Percentiles rank a stretch among this genome's conserved stretches.
These are phyloP conservation scores for Hymenoscyphus albidus DNA, from an alignment of 2,329 filamentous ascomycete species.

Conservation along the genomic window DNA sequence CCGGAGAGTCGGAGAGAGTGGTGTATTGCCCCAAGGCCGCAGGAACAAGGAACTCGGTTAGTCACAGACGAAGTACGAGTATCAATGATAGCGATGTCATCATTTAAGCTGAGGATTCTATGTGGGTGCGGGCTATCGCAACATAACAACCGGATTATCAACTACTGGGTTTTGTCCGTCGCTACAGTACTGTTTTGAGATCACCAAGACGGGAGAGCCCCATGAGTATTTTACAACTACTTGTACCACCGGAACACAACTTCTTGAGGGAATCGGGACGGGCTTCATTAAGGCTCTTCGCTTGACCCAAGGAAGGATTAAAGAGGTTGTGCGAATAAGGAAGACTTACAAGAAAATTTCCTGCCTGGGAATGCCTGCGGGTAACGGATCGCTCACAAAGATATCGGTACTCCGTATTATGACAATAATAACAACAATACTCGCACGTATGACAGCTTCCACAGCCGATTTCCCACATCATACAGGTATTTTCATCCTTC, in stretches of 20 bases:
- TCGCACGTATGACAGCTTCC: too few relatives aligned
- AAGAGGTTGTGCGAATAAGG: not conserved
- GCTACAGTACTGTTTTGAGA: not conserved
- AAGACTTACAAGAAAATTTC: not conserved
- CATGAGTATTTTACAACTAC: not conserved
- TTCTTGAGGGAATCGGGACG: too few relatives aligned
- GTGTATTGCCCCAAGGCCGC: not conserved
- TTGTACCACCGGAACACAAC: not conserved
- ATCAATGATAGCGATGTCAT: not conserved
- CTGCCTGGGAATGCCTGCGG: not conserved
- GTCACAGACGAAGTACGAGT: not conserved
- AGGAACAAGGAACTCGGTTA: not conserved
- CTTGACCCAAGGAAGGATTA: not conserved
- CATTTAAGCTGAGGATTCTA: not conserved
- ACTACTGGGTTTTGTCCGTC: not conserved
- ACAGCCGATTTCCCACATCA: not conserved
- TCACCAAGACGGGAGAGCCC: not conserved
- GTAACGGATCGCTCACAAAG: not conserved
- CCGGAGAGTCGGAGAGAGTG: slow-evolving; percentile 4
- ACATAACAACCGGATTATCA: too few relatives aligned
- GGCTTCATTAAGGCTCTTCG: not conserved
- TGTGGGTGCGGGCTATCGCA: not conserved
- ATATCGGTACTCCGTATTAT: not conserved
- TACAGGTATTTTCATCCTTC: not conserved
- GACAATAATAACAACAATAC: too few relatives aligned